Percentiles rank a stretch among this genome's conserved stretches.
Evolutionary conservation across 2,329 filamentous ascomycete species (phyloP).

Genomic region (Orbilia blumenaviensis): DNA sequence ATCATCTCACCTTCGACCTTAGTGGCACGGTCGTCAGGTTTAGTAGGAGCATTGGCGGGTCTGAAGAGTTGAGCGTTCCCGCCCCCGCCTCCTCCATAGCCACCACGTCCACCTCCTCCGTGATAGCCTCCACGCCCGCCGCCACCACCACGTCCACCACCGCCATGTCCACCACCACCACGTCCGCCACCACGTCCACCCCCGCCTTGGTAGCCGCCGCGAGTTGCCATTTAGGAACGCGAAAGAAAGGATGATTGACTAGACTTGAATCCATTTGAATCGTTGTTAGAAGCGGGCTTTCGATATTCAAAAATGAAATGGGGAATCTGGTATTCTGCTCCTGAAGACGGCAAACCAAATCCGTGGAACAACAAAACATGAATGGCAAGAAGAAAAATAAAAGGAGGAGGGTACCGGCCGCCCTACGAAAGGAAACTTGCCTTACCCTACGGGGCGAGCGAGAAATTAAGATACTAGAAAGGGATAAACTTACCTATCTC

Average conservation of each 20-base stretch:
- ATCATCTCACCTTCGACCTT: slow-evolving; percentile 18
- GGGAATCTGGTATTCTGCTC: no score
- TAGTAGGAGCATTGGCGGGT: not conserved
- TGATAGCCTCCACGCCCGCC: not conserved
- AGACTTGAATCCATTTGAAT: no score
- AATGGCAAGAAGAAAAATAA: no score
- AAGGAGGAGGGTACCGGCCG: no score
- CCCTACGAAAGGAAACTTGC: no score
- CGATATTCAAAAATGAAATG: not conserved
- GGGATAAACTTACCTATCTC: no score
- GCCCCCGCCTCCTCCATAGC: not conserved
- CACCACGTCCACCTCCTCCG: not conserved
- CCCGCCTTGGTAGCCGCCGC: not conserved
- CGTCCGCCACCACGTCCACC: not conserved
- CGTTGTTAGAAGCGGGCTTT: not conserved
- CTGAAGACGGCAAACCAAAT: not conserved
- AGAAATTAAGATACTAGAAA: no score
- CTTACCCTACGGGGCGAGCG: no score
- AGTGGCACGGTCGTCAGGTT: not conserved
- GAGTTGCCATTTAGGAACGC: not conserved
- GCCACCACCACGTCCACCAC: no score
- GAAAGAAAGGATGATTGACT: not conserved
- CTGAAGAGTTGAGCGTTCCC: slow-evolving; percentile 4
- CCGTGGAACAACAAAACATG: no score
- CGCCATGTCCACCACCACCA: no score